phyloP scores from a whole-genome alignment of 805 yeast genomes.

The Wickerhamomyces canadensis region DNA sequence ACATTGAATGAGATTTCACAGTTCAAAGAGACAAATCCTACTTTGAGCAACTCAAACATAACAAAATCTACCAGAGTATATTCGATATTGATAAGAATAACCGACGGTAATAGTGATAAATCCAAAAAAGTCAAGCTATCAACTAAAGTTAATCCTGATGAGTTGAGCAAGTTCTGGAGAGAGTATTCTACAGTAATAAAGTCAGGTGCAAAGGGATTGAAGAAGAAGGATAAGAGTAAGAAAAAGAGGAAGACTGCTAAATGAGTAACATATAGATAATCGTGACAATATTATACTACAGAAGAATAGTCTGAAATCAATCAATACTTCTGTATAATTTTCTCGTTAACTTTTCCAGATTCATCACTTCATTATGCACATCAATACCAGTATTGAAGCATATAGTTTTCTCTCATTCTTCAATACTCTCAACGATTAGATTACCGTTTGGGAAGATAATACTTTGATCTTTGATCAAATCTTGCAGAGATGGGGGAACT shows the following conservation, averaged over 20 bases:
- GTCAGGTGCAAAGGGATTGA: conserved; percentile 66
- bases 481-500: conserved; percentile 27
- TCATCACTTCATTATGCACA: too few relatives aligned
- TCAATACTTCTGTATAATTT: too few relatives aligned
- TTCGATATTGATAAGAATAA: conserved; percentile 63
- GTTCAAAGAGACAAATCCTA: conserved; percentile 15
- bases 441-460: conserved; percentile 62
- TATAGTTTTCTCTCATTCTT: conserved; percentile 1
- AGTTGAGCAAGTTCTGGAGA: conserved; percentile 70
- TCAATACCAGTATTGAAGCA: too few relatives aligned
- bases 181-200: conserved; percentile 68
- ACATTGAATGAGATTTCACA: conserved; percentile 17
- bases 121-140: conserved; percentile 53
- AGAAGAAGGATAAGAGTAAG: conserved; percentile 78
- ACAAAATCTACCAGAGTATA: conserved; percentile 32
- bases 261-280: conserved; percentile 2
- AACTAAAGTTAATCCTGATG: conserved; percentile 60
- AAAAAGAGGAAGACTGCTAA: conserved; percentile 46
- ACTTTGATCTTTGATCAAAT: conserved; percentile 35
- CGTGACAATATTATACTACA: too few relatives aligned
- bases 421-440: conserved; percentile 41
- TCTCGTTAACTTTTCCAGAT: too few relatives aligned
- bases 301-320: too few relatives aligned
- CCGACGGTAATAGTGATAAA: conserved; percentile 50
- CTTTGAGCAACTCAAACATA: conserved; percentile 24